A percentile compares a stretch with the other conserved stretches of the same genome.
Conservation (phyloP, 176 grass and related monocot species). For the Oryza punctata region DNA sequence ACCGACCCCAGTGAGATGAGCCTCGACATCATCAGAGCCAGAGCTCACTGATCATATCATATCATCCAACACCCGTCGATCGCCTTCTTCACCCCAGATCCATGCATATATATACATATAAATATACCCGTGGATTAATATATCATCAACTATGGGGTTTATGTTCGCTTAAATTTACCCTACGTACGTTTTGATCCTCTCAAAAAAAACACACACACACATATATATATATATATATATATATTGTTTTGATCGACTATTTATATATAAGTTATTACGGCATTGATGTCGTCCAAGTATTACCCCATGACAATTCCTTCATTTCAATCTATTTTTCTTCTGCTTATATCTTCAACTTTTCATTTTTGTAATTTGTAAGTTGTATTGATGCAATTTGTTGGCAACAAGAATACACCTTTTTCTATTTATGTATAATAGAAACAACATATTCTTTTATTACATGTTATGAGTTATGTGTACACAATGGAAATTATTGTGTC, state of each 20-base stretch:
- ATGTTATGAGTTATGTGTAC: too few species aligned
- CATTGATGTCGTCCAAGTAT: not conserved
- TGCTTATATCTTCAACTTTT: not conserved
- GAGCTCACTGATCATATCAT: constrained; percentile 33
- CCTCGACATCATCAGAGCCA: constrained; percentile 54
- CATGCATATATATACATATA: not conserved
- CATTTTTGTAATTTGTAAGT: not conserved
- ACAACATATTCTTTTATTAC: too few species aligned
- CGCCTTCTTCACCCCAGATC: not conserved
- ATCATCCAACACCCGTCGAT: too few species aligned
- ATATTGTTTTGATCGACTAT: not conserved
- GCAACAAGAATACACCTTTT: not conserved
- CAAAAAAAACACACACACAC: not conserved
- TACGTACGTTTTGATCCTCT: not conserved
- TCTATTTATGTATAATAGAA: not conserved
- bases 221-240: not conserved
- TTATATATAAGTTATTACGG: not conserved
- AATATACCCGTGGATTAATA: not conserved
- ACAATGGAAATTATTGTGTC: too few species aligned
- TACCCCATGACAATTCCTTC: not conserved
- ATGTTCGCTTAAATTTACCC: not conserved
- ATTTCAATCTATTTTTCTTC: not conserved
- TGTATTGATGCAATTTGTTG: not conserved
- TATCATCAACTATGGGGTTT: not conserved
- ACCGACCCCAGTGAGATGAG: constrained; percentile 66